Conservation (phyloP, 768 basidiomycete species). For the Termitomyces sp. region DNA sequence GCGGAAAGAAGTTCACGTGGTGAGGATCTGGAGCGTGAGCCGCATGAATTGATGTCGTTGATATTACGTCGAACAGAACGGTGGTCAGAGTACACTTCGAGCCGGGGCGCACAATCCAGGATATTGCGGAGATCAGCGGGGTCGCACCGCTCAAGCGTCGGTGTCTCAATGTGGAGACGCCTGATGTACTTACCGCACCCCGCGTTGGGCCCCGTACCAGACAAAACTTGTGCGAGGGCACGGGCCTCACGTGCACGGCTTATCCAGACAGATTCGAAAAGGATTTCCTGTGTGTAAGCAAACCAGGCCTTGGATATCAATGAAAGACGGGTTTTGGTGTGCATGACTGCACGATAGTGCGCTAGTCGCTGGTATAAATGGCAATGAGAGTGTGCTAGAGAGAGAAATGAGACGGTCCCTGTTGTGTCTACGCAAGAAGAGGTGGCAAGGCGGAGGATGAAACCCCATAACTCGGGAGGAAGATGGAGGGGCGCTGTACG, state of each 20-base stretch:
- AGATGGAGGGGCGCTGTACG: slow-evolving; percentile 33
- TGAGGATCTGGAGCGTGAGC: slow-evolving; percentile 43
- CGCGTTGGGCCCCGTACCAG: slow-evolving; percentile 29
- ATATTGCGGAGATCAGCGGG: slow-evolving; percentile 68
- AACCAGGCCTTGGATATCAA: slow-evolving; percentile 59
- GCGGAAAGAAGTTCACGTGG: slow-evolving; percentile 57
- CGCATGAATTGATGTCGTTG: slow-evolving; percentile 36
- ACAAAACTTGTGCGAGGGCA: slow-evolving; percentile 35
- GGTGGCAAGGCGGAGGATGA: slow-evolving; percentile 59
- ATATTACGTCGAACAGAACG: slow-evolving; percentile 58
- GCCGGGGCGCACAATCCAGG: slow-evolving; percentile 57
- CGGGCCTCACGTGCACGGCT: slow-evolving; percentile 47
- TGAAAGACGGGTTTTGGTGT: slow-evolving; percentile 45
- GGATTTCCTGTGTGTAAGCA: slow-evolving; percentile 46
- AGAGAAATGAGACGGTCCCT: slow-evolving; percentile 57
- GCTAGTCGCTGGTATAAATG: slow-evolving; percentile 32
- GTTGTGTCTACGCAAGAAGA: slow-evolving; percentile 39
- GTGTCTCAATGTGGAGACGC: slow-evolving; percentile 70
- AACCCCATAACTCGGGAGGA: slow-evolving; percentile 65
- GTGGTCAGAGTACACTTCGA: slow-evolving; percentile 63
- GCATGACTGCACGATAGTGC: slow-evolving; percentile 47
- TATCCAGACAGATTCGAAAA: slow-evolving; percentile 75
- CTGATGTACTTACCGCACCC: slow-evolving; percentile 49
- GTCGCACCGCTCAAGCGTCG: slow-evolving; percentile 58
- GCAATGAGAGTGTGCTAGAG: slow-evolving; percentile 35